phyloP scores from a whole-genome alignment of 129 eudicot species.

The Lactuca saligna region DNA sequence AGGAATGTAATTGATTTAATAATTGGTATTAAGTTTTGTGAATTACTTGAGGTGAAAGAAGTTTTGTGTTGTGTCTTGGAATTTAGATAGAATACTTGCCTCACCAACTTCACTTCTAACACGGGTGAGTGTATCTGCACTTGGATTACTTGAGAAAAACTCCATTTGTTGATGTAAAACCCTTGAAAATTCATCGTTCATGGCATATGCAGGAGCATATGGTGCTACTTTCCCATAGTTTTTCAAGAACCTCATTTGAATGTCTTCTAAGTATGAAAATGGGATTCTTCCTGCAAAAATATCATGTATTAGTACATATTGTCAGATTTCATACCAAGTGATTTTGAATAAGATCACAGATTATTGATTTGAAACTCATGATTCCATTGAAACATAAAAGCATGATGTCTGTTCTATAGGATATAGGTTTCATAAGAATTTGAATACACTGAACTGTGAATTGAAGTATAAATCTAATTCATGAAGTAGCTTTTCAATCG shows the following conservation, averaged over 20 bases:
- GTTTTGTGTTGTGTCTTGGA: background rate
- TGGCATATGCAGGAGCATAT: constrained; percentile 93
- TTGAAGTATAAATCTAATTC: background rate
- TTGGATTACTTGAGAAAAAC: constrained; percentile 91
- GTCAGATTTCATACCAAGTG: constrained; percentile 12
- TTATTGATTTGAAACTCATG: background rate
- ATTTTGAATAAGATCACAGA: background rate
- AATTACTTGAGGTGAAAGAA: constrained; percentile 2
- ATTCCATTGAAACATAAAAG: background rate
- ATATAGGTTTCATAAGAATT: constrained; percentile 11
- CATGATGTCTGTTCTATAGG: background rate
- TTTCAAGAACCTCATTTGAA: constrained; percentile 96
- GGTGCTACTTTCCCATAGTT: constrained; percentile 89
- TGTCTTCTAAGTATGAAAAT: constrained; percentile 91
- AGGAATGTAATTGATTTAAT: background rate
- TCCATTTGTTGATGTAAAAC: constrained; percentile 99
- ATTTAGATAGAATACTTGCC: constrained; percentile 52
- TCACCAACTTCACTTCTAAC: constrained; percentile 95
- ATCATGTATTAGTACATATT: constrained; percentile 17
- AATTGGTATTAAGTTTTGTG: too few relatives aligned
- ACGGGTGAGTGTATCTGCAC: constrained; percentile 93
- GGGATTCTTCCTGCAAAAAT: constrained; percentile 84
- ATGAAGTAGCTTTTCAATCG: constrained; percentile 3
- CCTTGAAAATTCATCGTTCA: constrained; percentile 99
- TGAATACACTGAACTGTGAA: background rate